Conservation (phyloP, 2,329 filamentous ascomycete species). For the Sclerotinia spermophila region DNA sequence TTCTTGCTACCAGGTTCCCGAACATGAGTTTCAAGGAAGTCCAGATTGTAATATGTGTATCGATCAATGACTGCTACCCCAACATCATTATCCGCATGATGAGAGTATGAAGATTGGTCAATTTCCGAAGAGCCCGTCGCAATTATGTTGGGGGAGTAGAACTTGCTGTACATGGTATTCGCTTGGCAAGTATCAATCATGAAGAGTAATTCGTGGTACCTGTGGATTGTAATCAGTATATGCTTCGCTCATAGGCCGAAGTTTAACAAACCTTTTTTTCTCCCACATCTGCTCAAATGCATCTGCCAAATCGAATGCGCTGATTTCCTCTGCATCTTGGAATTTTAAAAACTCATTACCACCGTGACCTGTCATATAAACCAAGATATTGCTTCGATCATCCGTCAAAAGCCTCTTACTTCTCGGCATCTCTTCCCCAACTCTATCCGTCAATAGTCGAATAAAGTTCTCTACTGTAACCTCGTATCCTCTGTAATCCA, state of each 20-base stretch:
- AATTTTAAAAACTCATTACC: conserved; percentile 98
- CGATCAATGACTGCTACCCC: conserved; percentile 97
- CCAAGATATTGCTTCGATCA: conserved; percentile 91
- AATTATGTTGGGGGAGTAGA: conserved; percentile 97
- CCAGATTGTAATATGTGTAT: conserved; percentile 97
- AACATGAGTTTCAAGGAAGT: conserved; percentile 90
- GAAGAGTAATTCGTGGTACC: conserved; percentile 95
- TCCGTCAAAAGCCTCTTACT: conserved; percentile 94
- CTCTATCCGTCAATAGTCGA: conserved; percentile 85
- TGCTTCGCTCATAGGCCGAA: not conserved
- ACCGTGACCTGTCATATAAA: conserved; percentile 99
- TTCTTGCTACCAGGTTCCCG: conserved; percentile 81
- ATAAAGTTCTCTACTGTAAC: conserved; percentile 99
- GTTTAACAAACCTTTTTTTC: conserved; percentile 70
- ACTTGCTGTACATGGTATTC: conserved; percentile 98
- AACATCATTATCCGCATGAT: conserved; percentile 97
- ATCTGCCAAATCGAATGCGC: conserved; percentile 90
- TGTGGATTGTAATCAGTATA: conserved; percentile 34
- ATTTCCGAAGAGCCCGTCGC: conserved; percentile 95
- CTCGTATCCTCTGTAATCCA: conserved; percentile 96
- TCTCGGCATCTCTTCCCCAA: conserved; percentile 89
- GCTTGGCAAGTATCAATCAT: conserved; percentile 99
- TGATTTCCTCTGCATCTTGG: conserved; percentile 96
- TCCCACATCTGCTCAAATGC: conserved; percentile 99
- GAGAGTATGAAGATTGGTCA: conserved; percentile 93